These are phyloP conservation scores for Cucurbitaria berberidis DNA, from an alignment of 2,329 filamentous ascomycete species.

Conservation along the genomic window DNA sequence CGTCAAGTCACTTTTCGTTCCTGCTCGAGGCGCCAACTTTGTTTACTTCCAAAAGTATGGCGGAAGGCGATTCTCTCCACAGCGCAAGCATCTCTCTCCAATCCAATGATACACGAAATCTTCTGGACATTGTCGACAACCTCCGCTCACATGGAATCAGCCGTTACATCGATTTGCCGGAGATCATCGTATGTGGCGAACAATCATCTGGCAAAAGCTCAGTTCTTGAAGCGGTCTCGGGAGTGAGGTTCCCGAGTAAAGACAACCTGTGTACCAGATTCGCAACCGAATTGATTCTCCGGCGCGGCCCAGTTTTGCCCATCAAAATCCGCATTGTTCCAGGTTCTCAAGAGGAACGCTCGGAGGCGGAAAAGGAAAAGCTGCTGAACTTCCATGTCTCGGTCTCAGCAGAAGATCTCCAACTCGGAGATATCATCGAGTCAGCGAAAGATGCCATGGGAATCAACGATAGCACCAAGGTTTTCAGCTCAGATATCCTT, in stretches of 20 bases:
- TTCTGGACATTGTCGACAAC: conserved; percentile 58
- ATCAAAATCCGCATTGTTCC: conserved; percentile 53
- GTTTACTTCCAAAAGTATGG: background rate
- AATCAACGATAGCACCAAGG: conserved; percentile 12
- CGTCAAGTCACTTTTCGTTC: background rate
- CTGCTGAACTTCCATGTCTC: conserved; percentile 11
- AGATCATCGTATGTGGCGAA: conserved; percentile 46
- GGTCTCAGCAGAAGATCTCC: conserved; percentile 4
- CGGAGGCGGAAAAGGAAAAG: conserved; percentile 6
- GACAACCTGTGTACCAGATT: conserved; percentile 65
- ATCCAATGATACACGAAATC: background rate
- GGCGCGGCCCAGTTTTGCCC: conserved; percentile 44
- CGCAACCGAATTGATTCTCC: conserved; percentile 64
- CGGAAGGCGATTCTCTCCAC: background rate
- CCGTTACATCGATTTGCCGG: conserved; percentile 33
- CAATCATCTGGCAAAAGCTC: conserved; percentile 37
- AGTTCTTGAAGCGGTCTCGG: conserved; percentile 50
- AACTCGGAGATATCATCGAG: conserved; percentile 44
- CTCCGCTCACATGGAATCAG: conserved; percentile 53
- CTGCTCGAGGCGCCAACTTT: background rate
- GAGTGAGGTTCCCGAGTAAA: conserved; percentile 64
- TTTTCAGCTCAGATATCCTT: conserved; percentile 33
- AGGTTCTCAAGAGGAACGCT: conserved; percentile 8
- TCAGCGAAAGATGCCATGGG: conserved; percentile 61
- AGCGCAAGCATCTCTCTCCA: background rate